Evolutionary conservation across 176 grass and related monocot species (phyloP).

Genomic region (Lolium perenne): DNA sequence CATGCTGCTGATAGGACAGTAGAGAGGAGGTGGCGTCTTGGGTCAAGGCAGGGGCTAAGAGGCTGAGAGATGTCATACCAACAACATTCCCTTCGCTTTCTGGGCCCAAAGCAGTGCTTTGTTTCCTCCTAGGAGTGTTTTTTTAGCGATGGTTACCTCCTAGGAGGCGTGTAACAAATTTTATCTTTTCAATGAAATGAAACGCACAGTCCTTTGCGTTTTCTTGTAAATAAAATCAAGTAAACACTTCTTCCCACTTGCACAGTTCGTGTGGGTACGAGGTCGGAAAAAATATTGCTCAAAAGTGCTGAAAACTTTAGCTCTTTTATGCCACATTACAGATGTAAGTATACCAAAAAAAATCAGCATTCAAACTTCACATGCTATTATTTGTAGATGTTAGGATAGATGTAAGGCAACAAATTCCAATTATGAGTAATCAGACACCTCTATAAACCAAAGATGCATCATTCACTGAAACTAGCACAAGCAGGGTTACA

Average conservation of each 20-base stretch:
- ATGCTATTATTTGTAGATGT: not conserved
- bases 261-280: not conserved
- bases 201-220: too few species aligned
- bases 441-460: not conserved
- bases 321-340: not conserved
- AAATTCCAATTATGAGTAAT: not conserved
- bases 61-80: too few species aligned
- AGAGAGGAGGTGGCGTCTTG: not conserved
- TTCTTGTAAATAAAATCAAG: not conserved
- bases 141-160: too few species aligned
- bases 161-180: too few species aligned
- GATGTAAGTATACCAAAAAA: not conserved
- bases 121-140: too few species aligned
- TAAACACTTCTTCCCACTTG: not conserved
- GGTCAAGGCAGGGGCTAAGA: too few species aligned
- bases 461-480: not conserved
- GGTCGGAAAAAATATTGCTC: not conserved
- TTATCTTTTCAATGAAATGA: too few species aligned
- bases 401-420: not conserved
- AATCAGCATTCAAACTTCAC: constrained; percentile 1
- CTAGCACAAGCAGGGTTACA: not conserved
- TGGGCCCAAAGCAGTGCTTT: too few species aligned
- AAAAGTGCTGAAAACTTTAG: not conserved
- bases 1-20: not conserved
- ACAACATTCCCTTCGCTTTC: too few species aligned